Conservation (phyloP, 2,329 filamentous ascomycete species). For the Hypoxylon sp. region DNA sequence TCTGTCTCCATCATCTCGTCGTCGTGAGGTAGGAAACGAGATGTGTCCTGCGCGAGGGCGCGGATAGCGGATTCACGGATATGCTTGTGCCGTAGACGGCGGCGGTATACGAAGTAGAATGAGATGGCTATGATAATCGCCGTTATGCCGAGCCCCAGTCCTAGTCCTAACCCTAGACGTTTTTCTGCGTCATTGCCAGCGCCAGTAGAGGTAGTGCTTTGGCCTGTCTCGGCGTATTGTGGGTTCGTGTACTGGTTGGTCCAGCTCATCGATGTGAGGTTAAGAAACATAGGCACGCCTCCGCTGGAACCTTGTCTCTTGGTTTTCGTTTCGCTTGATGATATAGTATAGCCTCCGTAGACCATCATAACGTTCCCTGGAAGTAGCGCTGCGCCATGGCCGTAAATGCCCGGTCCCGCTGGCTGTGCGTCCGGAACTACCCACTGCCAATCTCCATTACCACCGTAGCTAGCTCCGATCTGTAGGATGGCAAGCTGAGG, state of each 20-base stretch:
- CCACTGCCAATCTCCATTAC: constrained; percentile 80
- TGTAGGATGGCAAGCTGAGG: constrained; percentile 85
- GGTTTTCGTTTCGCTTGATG: constrained; percentile 49
- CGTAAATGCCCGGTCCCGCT: constrained; percentile 65
- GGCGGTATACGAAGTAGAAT: constrained; percentile 63
- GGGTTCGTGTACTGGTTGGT: constrained; percentile 64
- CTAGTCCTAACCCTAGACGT: constrained; percentile 73
- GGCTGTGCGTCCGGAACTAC: constrained; percentile 68
- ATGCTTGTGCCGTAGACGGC: constrained; percentile 58
- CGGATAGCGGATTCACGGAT: constrained; percentile 62
- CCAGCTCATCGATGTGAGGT: constrained; percentile 70
- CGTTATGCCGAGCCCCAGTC: constrained; percentile 74
- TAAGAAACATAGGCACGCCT: constrained; percentile 62
- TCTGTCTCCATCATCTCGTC: constrained; percentile 64
- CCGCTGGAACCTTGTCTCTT: constrained; percentile 53
- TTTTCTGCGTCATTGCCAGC: constrained; percentile 49
- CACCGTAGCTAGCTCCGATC: constrained; percentile 80
- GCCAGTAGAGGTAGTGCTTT: constrained; percentile 20
- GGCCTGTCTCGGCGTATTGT: constrained; percentile 30
- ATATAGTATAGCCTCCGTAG: constrained; percentile 71
- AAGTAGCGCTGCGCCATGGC: constrained; percentile 73
- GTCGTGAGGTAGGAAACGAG: constrained; percentile 58
- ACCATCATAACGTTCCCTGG: constrained; percentile 78
- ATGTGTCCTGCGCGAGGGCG: constrained; percentile 64
- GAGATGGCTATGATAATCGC: constrained; percentile 62